Conservation (phyloP, 140 eudicot species). For the Flaveria floridana region DNA sequence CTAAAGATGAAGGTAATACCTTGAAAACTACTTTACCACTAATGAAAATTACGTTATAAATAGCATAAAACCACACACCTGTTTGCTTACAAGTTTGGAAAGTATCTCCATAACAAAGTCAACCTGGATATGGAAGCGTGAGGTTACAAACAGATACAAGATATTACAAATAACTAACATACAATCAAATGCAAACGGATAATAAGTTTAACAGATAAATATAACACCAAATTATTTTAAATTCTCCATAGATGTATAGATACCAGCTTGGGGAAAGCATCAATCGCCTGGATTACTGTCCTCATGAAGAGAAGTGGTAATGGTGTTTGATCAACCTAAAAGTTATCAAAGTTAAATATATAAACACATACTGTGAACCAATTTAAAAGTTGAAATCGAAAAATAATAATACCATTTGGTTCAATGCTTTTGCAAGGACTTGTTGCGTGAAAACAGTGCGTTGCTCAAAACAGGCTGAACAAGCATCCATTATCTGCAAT, state of each 20-base stretch:
- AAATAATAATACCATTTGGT: constrained; percentile 60
- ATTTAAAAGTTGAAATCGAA: constrained; percentile 1
- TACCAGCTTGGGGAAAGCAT: constrained; percentile 94
- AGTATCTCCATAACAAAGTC: constrained; percentile 93
- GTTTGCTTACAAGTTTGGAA: constrained; percentile 75
- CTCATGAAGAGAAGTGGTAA: constrained; percentile 94
- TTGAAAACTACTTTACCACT: not conserved
- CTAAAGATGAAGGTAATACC: not conserved
- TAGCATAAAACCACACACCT: constrained; percentile 50
- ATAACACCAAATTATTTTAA: not conserved
- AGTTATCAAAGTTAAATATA: constrained; percentile 5
- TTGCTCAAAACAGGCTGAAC: constrained; percentile 97
- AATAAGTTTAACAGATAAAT: not conserved
- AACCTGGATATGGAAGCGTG: constrained; percentile 45
- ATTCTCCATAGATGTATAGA: not conserved
- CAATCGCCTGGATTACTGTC: constrained; percentile 92
- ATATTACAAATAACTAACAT: not conserved
- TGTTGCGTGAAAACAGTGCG: constrained; percentile 94
- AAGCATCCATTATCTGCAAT: constrained; percentile 85
- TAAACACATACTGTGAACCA: constrained; percentile 9
- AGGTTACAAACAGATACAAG: constrained; percentile 21
- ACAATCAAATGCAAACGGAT: not conserved
- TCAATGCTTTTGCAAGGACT: constrained; percentile 86
- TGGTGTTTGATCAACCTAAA: constrained; percentile 86
- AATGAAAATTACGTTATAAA: not conserved